Evolutionary conservation across 345 rosid species (phyloP).

Genomic region (Boechera stricta): DNA sequence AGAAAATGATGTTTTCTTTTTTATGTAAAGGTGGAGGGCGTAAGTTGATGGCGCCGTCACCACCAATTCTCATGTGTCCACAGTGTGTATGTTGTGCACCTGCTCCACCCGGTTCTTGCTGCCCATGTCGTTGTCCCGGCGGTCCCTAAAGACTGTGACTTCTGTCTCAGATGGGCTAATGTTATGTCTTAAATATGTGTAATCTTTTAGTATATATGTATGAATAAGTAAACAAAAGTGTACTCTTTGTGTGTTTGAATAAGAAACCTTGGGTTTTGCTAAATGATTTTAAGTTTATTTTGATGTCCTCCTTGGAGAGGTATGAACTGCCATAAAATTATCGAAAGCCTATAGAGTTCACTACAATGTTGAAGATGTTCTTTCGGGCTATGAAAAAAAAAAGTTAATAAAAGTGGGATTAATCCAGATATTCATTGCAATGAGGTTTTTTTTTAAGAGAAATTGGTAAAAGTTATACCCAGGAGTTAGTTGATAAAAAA

Average conservation of each 20-base stretch:
- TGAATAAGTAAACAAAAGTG: slow-evolving; percentile 13
- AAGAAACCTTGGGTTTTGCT: slow-evolving; percentile 9
- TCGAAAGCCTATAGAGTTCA: neutral
- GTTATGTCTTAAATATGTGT: slow-evolving; percentile 7
- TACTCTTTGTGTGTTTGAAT: slow-evolving; percentile 12
- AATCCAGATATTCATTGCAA: too few species aligned
- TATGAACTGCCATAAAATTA: neutral
- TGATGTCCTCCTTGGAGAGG: neutral
- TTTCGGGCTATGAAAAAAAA: neutral
- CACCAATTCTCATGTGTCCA: slow-evolving; percentile 42
- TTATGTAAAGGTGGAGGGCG: slow-evolving; percentile 41
- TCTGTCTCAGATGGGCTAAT: slow-evolving; percentile 7
- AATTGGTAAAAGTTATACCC: too few species aligned
- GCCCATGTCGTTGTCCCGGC: slow-evolving; percentile 40
- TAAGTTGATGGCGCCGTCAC: slow-evolving; percentile 44
- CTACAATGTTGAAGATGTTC: neutral
- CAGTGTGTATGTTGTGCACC: slow-evolving; percentile 46
- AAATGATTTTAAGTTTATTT: neutral
- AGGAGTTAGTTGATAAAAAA: too few species aligned
- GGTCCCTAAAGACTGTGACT: slow-evolving; percentile 23
- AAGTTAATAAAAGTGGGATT: too few species aligned
- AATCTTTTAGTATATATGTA: neutral
- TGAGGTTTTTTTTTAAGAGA: too few species aligned
- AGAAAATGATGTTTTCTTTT: neutral
- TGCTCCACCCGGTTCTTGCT: slow-evolving; percentile 40